Conservation (phyloP, 352 stramenopile genomes). For the Phytopythium ostracodes region DNA sequence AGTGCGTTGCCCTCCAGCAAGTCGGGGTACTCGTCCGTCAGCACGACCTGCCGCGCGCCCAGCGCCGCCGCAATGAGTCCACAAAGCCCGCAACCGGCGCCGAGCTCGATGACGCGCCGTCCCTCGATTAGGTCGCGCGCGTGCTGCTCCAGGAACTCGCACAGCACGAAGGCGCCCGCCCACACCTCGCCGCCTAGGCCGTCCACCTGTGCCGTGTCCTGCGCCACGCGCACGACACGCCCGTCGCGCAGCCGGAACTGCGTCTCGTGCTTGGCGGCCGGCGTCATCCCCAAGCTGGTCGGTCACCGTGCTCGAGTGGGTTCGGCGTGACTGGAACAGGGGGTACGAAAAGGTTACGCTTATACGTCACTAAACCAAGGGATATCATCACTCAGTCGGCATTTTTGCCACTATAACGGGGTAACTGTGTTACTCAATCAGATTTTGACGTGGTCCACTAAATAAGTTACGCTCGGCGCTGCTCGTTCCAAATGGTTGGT, state of each 20-base stretch:
- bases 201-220: slow-evolving; percentile 52
- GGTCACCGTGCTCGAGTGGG: not conserved
- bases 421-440: not conserved
- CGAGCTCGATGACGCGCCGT: slow-evolving; percentile 46
- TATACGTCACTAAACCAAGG: not conserved
- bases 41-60: slow-evolving; percentile 21
- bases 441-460: not conserved
- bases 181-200: slow-evolving; percentile 56
- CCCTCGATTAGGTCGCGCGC: slow-evolving; percentile 16
- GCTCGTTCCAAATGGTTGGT: slow-evolving; percentile 1
- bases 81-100: slow-evolving; percentile 51
- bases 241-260: slow-evolving; percentile 7
- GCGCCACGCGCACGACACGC: slow-evolving; percentile 29
- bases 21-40: slow-evolving; percentile 62
- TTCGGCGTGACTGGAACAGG: not conserved
- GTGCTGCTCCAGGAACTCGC: slow-evolving; percentile 37
- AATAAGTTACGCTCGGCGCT: not conserved
- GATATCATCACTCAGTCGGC: not conserved
- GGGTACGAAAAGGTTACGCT: not conserved
- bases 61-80: slow-evolving; percentile 41
- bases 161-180: slow-evolving; percentile 50
- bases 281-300: no score
- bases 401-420: not conserved
- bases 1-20: slow-evolving; percentile 38
- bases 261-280: slow-evolving; percentile 2